A percentile compares a stretch with the other conserved stretches of the same genome.
Conservation (phyloP, 225 moss, liverwort and hornwort genomes). For the Bryum argenteum region DNA sequence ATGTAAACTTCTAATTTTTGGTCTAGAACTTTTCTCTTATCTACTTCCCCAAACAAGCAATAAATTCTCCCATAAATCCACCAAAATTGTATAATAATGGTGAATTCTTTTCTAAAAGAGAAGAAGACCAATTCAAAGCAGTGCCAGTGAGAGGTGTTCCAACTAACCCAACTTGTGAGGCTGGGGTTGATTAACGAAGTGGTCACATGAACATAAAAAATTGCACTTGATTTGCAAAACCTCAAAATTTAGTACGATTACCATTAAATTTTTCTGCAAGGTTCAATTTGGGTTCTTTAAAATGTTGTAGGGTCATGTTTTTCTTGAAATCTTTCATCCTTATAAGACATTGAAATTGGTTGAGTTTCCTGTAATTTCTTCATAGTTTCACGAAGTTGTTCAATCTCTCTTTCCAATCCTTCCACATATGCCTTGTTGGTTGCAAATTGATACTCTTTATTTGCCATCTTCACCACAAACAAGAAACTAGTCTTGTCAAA, state of each 20-base stretch:
- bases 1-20: no score
- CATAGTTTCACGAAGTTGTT: not conserved
- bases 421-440: not conserved
- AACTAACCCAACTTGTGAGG: not conserved
- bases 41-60: not conserved
- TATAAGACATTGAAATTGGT: not conserved
- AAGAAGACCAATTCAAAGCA: not conserved
- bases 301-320: not conserved
- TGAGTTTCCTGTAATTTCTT: not conserved
- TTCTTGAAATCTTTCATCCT: not conserved
- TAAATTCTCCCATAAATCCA: not conserved
- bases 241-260: not conserved
- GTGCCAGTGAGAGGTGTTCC: rapidly evolving
- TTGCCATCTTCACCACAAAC: not conserved
- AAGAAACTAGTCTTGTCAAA: not conserved
- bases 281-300: not conserved
- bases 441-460: not conserved
- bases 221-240: not conserved
- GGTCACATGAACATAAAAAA: not conserved
- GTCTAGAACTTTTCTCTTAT: no score
- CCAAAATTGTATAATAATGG: constrained; percentile 4
- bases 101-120: not conserved
- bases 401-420: not conserved
- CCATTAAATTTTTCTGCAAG: not conserved
- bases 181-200: not conserved